Evolutionary conservation across 2,329 filamentous ascomycete genomes (phyloP), one percentile per base, ranked within the genome.

Genomic region (Apiospora marii): DNA sequence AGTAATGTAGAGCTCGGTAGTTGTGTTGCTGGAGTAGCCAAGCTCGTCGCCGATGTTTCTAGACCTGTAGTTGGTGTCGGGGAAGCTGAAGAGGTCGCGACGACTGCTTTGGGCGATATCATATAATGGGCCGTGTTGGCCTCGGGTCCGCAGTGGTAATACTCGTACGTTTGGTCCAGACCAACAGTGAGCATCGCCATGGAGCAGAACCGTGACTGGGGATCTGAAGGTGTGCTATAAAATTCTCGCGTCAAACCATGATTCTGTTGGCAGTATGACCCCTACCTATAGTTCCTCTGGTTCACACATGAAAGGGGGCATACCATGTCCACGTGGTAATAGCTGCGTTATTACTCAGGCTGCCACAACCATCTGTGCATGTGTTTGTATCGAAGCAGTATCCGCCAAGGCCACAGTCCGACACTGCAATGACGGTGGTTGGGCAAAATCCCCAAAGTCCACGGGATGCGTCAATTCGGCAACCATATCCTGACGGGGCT

Each of bases 391-490:
- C 84, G 8, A 80, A 58, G 67, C 84, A 85, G 16, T 75, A 77
- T 1, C 79, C 83, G 0, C 80, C 82, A 12, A 85, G 70, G 0
- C 82, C 82, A 49, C 83, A 85, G 72, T 85, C 82, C 0, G 76
- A 79, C 3, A 82, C 83, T 0, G 75, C 67, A 4, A 81, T 73
- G 6, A 84, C 81, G 0, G 78, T 81, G 0, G 79, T 81, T 0
- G 82, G 81, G 68, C 83, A 85, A 76, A 84, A 82, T 0, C 83
- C 83, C 82, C 83, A 85, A 5, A 85, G 75, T 0, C 78, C 80
- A 27, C 81, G 76, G 6, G 72, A 48, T 0, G 78, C 78, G 68
- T 84, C 81, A 4, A 84, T 75, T 10, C 81, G 81, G 70, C 81
- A 84, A 74, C 82, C 78, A 58, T 76, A 84, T 0, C 81, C 83